Evolutionary conservation across 2,329 filamentous ascomycete genomes (phyloP), one percentile per base, ranked within the genome.

Genomic region (Aspergillus udagawae): DNA sequence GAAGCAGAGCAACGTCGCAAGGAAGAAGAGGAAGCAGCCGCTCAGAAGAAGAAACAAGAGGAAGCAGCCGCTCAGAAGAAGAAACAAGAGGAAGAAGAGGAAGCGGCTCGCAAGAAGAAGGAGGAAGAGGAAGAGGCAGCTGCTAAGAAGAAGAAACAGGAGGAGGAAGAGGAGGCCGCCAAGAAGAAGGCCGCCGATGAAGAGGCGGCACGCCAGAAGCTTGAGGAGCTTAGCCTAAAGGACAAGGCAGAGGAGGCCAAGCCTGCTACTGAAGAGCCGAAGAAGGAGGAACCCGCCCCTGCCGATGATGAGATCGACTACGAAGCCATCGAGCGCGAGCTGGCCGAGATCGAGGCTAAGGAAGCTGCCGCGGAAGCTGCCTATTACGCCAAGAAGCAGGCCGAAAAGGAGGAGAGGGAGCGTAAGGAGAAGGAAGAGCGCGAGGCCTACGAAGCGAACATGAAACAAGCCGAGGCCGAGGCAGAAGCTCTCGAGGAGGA

Each of bases 321-420:
- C 50, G 77, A 79, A 63, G 76, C 76, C 20, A 77, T 79, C 56
- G 77, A 79, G 64, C 73, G 73, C 44, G 78, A 80, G 60, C 60
- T 79, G 64, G 78, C 76, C 44, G 77, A 77, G 41, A 69, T 75
- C 29, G 78, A 80, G 60, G 77, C 76, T 38, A 76, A 77, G 65
- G 78, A 80, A 60, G 69, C 69, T 35, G 76, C 75, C 6, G 71
- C 69, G 4, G 78, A 80, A 59, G 75, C 73, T 49, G 75, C 73
- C 14, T 80, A 80, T 64, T 68, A 90, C 71, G 87, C 90, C 71
- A 89, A 90, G 75, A 92, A 92, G 75, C 84, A 90, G 67, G 87
- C 86, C n/a, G 86, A 91, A 71, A 90, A 90, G 73, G 78, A 78
- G 59, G 77, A 76, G 60, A 68, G 70, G 38, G 76, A 70, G 27